Conservation (phyloP, 1,284 basidiomycete species). For the Tilletia setariae region DNA sequence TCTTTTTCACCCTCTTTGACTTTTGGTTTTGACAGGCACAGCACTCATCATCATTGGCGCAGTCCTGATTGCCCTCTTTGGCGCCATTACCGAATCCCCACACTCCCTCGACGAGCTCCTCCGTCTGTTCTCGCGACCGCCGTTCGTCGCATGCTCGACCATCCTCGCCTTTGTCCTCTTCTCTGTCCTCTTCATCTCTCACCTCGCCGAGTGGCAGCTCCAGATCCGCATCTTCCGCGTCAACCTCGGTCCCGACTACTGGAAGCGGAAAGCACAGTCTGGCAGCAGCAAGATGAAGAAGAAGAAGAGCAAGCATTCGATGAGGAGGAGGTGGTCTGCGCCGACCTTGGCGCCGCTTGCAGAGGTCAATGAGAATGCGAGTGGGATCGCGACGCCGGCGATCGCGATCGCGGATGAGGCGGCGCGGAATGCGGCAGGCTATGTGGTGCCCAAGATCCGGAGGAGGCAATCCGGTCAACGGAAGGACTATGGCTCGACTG, state of each 20-base stretch:
- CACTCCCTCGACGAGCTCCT: conserved; percentile 84
- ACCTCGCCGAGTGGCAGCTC: conserved; percentile 52
- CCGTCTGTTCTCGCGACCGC: conserved; percentile 69
- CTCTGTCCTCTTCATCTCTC: conserved; percentile 53
- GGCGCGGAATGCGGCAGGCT: conserved; percentile 19
- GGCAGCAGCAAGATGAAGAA: conserved; percentile 18
- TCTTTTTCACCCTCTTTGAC: too few species aligned
- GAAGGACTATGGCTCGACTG: too few species aligned
- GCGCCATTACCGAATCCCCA: conserved; percentile 86
- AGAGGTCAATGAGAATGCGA: conserved; percentile 51
- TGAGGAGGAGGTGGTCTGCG: conserved; percentile 34
- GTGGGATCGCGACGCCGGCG: conserved; percentile 47
- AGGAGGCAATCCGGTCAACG: too few species aligned
- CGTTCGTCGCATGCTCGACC: conserved; percentile 72
- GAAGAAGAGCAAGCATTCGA: conserved; percentile 4
- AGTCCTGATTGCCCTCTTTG: conserved; percentile 83
- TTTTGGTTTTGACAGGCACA: too few species aligned
- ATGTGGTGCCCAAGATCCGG: neutral
- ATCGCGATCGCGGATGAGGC: conserved; percentile 35
- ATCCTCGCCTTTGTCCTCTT: conserved; percentile 66
- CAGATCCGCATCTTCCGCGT: conserved; percentile 26
- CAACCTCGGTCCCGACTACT: conserved; percentile 11
- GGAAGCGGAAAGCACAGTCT: neutral
- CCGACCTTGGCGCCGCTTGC: conserved; percentile 49
- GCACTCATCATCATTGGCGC: conserved; percentile 83